A percentile compares a stretch with the other conserved stretches of the same genome.
Conservation (phyloP, 2,329 filamentous ascomycete genomes). For the Alternaria gaisen region DNA sequence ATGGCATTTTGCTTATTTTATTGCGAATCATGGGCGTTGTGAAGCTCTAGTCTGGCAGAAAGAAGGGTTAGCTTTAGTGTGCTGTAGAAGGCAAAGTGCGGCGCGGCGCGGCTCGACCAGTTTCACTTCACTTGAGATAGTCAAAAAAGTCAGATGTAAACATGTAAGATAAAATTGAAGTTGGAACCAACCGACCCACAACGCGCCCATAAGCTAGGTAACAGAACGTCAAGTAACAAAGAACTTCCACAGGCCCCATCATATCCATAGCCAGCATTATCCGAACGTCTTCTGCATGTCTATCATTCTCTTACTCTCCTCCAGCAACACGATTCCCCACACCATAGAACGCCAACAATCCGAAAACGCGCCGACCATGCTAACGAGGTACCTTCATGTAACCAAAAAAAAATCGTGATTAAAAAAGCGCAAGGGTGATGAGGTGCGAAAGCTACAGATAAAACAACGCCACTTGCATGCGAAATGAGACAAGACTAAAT, state of each 20-base stretch:
- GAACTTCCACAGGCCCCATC: background rate
- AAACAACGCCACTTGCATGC: conserved; percentile 11
- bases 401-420: conserved; percentile 13
- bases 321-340: conserved; percentile 9
- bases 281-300: conserved; percentile 8
- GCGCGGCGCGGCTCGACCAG: background rate
- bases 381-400: conserved; percentile 7
- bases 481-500: conserved; percentile 4
- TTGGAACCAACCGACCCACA: conserved; percentile 3
- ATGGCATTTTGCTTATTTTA: too few species aligned
- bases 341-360: conserved; percentile 17
- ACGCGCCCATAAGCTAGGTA: background rate
- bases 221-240: conserved; percentile 1
- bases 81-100: too few species aligned
- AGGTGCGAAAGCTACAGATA: conserved; percentile 21
- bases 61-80: too few species aligned
- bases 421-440: conserved; percentile 19
- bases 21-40: too few species aligned
- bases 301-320: background rate
- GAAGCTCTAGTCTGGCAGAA: too few species aligned
- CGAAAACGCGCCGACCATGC: conserved; percentile 21
- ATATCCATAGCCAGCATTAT: conserved; percentile 6
- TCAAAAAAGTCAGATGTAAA: background rate
- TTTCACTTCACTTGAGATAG: background rate
- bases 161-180: conserved; percentile 9